Percentiles rank a stretch among this genome's conserved stretches.
phyloP scores from a whole-genome alignment of 495 filamentous ascomycete genomes.

The Amphirosellinia nigrospora region DNA sequence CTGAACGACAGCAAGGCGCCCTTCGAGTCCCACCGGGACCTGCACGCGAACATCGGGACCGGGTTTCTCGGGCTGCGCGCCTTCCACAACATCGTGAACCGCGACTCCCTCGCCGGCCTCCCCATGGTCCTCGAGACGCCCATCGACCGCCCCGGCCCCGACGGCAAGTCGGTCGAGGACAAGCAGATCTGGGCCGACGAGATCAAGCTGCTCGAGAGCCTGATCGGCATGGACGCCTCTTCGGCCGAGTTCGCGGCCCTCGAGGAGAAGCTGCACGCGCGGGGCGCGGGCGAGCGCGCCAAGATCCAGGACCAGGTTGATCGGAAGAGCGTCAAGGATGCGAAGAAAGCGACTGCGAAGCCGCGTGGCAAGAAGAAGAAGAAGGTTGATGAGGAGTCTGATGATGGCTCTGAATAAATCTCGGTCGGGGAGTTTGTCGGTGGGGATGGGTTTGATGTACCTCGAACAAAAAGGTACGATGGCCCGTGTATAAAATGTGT shows the following conservation, averaged over 20 bases:
- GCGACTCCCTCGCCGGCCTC: slow-evolving; percentile 72
- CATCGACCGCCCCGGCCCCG: slow-evolving; percentile 68
- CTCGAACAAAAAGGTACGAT: neutral
- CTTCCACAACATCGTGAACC: slow-evolving; percentile 92
- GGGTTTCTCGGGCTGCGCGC: slow-evolving; percentile 89
- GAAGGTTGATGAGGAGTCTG: slow-evolving; percentile 33
- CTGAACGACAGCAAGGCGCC: slow-evolving; percentile 95
- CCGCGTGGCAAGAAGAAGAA: slow-evolving; percentile 42
- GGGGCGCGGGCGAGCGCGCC: slow-evolving; percentile 70
- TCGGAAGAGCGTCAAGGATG: slow-evolving; percentile 64
- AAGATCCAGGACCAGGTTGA: slow-evolving; percentile 80
- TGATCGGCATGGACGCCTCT: slow-evolving; percentile 82
- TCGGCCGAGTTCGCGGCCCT: slow-evolving; percentile 68
- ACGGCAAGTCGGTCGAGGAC: slow-evolving; percentile 68
- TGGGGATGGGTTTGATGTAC: neutral
- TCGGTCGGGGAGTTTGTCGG: too few relatives aligned
- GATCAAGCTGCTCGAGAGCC: slow-evolving; percentile 85
- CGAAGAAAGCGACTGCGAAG: slow-evolving; percentile 51
- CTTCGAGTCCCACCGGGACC: slow-evolving; percentile 73
- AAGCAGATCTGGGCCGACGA: slow-evolving; percentile 81
- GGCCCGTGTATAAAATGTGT: neutral
- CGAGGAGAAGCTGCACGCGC: slow-evolving; percentile 67
- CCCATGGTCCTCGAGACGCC: slow-evolving; percentile 97
- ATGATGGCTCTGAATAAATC: slow-evolving; percentile 46
- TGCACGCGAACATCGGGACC: slow-evolving; percentile 93